Evolutionary conservation across 108 stramenopile genomes (phyloP), one percentile per base, ranked within the genome.

Genomic region (Seminavis robusta): DNA sequence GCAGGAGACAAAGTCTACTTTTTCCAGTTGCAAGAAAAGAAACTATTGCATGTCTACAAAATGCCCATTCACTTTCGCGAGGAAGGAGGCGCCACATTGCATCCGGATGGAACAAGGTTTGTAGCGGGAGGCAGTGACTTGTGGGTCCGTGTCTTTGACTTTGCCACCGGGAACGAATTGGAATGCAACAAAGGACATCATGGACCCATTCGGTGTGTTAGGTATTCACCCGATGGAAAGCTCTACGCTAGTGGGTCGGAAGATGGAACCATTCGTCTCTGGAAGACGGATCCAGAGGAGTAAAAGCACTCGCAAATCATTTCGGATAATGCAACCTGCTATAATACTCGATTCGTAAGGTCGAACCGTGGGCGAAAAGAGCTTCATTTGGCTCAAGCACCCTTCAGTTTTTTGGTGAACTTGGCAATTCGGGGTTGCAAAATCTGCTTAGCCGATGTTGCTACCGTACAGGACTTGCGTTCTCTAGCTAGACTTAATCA

Each of bases 241-340:
- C 69, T 73, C 15, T 97, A 92, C 73, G 97, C 95, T 0, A 94
- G 94, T 0, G 98, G 97, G 8, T 86, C 84, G 11, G 97, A 99
- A 73, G 98, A 99, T 80, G 98, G 97, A 9, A 98, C 97, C 19
- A 96, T 99, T 71, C 94, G 98, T 17, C 59, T 99, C 33, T 99
- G 98, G 98, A 86, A 94, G 56, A 88, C 90, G 21, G 76, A 84
- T 71, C 76, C 67, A 32, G 69, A n/a, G n/a, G n/a, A n/a, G n/a
- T n/a, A n/a, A n/a, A n/a, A n/a, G n/a, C n/a, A n/a, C n/a, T n/a
- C n/a, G n/a, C n/a, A n/a, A n/a, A n/a, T n/a, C n/a, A n/a, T n/a
- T n/a, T n/a, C n/a, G n/a, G n/a, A n/a, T n/a, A n/a, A n/a, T n/a
- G n/a, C n/a, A n/a, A n/a, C n/a, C n/a, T n/a, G n/a, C n/a, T n/a